Evolutionary conservation across 2,329 filamentous ascomycete species (phyloP).

Genomic region (Venturia asperata): DNA sequence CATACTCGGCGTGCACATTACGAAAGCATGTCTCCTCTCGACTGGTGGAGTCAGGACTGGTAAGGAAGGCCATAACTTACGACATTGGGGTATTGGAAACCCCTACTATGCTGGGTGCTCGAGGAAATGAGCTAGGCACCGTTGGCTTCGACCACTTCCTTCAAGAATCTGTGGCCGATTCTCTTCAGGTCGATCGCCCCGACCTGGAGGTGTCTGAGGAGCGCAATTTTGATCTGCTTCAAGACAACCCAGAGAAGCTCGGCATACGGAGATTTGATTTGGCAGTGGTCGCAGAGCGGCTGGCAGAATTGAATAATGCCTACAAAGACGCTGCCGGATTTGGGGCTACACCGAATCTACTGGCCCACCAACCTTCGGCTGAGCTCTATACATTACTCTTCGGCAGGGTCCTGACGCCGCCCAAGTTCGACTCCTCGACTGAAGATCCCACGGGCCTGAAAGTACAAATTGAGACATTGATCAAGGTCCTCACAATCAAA

Average conservation of each 20-base stretch:
- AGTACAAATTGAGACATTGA: constrained; percentile 62
- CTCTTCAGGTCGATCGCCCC: constrained; percentile 45
- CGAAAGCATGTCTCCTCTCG: constrained; percentile 24
- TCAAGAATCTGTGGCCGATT: constrained; percentile 58
- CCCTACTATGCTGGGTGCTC: constrained; percentile 66
- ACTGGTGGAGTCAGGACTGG: constrained; percentile 21
- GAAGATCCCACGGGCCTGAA: constrained; percentile 54
- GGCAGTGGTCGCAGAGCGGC: constrained; percentile 30
- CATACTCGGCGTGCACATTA: constrained; percentile 32
- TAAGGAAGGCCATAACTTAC: constrained; percentile 26
- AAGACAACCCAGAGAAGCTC: constrained; percentile 32
- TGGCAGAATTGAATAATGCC: constrained; percentile 43
- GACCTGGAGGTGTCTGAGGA: constrained; percentile 39
- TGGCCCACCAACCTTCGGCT: constrained; percentile 43
- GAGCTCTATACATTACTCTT: constrained; percentile 44
- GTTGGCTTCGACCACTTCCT: constrained; percentile 63
- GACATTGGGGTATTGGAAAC: constrained; percentile 41
- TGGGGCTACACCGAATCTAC: constrained; percentile 49
- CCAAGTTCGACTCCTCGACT: constrained; percentile 36
- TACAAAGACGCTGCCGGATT: constrained; percentile 46
- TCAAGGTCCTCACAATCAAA: constrained; percentile 57
- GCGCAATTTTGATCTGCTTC: constrained; percentile 39
- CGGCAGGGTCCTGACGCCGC: constrained; percentile 37
- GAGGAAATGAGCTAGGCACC: constrained; percentile 63
- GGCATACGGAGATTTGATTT: constrained; percentile 33